These are phyloP conservation scores for Lactarius indigo DNA, from an alignment of 768 basidiomycete species.

Conservation along the genomic window DNA sequence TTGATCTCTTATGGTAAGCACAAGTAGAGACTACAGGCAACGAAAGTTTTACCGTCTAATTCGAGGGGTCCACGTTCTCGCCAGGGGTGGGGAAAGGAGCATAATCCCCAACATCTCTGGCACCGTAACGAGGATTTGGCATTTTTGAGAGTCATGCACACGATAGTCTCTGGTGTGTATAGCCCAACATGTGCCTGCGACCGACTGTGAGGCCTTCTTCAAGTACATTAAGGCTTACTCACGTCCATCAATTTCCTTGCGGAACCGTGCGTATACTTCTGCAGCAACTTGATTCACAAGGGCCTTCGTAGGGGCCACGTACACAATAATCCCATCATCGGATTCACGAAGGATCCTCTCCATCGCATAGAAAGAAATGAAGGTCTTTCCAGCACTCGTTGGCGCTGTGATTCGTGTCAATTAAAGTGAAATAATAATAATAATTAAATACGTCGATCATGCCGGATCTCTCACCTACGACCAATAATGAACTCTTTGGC, in stretches of 20 bases:
- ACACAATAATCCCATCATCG: slow-evolving; percentile 65
- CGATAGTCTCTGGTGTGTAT: slow-evolving; percentile 64
- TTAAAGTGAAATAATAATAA: neutral
- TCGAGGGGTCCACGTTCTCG: slow-evolving; percentile 56
- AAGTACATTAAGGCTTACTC: slow-evolving; percentile 26
- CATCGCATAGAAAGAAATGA: slow-evolving; percentile 78
- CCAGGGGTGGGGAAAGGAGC: slow-evolving; percentile 64
- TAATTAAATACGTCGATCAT: neutral
- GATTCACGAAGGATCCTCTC: slow-evolving; percentile 59
- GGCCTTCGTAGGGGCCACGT: slow-evolving; percentile 74
- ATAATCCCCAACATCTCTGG: slow-evolving; percentile 68
- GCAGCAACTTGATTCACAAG: slow-evolving; percentile 69
- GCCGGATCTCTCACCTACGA: slow-evolving; percentile 48
- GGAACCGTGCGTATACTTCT: slow-evolving; percentile 69
- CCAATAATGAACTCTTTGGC: slow-evolving; percentile 53
- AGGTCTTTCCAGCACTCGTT: slow-evolving; percentile 72
- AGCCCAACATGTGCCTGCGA: slow-evolving; percentile 56
- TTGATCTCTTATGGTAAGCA: neutral
- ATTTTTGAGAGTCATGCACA: slow-evolving; percentile 58
- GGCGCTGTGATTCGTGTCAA: slow-evolving; percentile 42
- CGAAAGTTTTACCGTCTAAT: slow-evolving; percentile 48
- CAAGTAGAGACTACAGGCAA: too few species aligned
- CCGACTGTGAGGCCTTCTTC: neutral
- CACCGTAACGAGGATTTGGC: slow-evolving; percentile 72
- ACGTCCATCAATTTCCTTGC: slow-evolving; percentile 50